A percentile compares a stretch with the other conserved stretches of the same genome.
phyloP scores from a whole-genome alignment of 306 rosid genomes.

The Prunus davidiana region DNA sequence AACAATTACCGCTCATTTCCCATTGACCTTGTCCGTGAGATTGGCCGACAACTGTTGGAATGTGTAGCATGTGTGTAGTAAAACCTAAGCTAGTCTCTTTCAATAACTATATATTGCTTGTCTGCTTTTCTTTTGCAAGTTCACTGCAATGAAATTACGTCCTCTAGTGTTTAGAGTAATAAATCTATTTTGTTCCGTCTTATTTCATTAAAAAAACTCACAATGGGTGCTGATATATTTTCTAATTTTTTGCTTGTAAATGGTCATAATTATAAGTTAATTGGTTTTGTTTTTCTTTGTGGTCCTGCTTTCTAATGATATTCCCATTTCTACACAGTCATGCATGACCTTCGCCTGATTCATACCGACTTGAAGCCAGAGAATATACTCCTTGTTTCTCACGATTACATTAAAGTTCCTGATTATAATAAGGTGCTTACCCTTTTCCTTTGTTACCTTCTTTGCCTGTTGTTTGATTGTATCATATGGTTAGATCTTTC shows the following conservation, averaged over 20 bases:
- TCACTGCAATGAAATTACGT: background rate
- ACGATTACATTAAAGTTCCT: conserved; percentile 70
- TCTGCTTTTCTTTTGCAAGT: background rate
- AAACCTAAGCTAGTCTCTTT: conserved; percentile 48
- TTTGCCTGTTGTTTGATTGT: background rate
- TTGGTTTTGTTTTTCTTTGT: background rate
- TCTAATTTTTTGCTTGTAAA: background rate
- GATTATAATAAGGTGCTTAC: conserved; percentile 58
- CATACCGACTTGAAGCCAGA: conserved; percentile 98
- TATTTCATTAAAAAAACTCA: background rate
- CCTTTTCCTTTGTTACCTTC: background rate
- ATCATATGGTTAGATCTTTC: background rate
- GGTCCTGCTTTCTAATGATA: background rate
- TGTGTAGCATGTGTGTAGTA: conserved; percentile 99
- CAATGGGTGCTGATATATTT: background rate
- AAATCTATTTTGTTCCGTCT: background rate
- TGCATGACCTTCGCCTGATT: conserved; percentile 81
- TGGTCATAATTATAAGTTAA: background rate
- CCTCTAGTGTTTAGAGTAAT: no score
- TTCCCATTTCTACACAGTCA: conserved; percentile 49
- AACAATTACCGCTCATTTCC: conserved; percentile 99
- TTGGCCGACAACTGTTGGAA: conserved; percentile 99
- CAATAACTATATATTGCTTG: background rate
- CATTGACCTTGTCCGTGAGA: conserved; percentile 99
- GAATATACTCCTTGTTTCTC: conserved; percentile 67